These are phyloP conservation scores for Trifolium fragiferum DNA, from an alignment of 306 rosid species.

Conservation along the genomic window DNA sequence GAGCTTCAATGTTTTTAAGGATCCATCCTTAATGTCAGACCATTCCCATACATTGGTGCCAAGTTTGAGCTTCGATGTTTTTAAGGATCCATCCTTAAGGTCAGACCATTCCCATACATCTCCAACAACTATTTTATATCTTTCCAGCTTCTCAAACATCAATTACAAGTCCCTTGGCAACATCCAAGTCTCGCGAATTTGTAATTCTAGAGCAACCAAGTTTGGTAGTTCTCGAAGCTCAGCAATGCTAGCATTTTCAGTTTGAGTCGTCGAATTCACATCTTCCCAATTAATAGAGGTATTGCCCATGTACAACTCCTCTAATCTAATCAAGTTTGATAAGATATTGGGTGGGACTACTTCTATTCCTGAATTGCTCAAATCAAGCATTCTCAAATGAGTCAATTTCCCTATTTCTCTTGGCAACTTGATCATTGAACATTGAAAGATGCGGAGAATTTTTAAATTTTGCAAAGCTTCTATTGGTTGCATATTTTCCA, in stretches of 20 bases:
- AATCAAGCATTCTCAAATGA: constrained; percentile 21
- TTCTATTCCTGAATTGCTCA: background rate
- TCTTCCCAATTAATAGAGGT: constrained; percentile 11
- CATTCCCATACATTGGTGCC: constrained; percentile 19
- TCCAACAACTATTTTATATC: constrained; percentile 10
- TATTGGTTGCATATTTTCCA: constrained; percentile 1
- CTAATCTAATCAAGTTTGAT: constrained; percentile 5
- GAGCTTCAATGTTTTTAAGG: constrained; percentile 2
- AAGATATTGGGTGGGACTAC: constrained; percentile 14
- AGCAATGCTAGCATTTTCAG: background rate
- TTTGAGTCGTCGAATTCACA: background rate
- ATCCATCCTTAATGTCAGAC: background rate
- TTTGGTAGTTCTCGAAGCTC: constrained; percentile 3
- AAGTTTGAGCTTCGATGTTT: constrained; percentile 7
- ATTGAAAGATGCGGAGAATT: background rate
- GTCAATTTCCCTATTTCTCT: background rate
- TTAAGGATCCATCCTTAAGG: background rate
- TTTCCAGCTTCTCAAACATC: constrained; percentile 17
- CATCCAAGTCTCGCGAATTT: background rate
- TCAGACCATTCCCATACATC: constrained; percentile 29
- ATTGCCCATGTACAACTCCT: constrained; percentile 15
- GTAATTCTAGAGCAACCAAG: background rate
- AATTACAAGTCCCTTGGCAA: constrained; percentile 13
- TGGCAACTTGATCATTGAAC: background rate
- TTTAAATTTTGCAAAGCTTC: constrained; percentile 7